Evolutionary conservation across 2,329 filamentous ascomycete genomes (phyloP), one percentile per base, ranked within the genome.

Genomic region (Colletotrichum brevisporum): DNA sequence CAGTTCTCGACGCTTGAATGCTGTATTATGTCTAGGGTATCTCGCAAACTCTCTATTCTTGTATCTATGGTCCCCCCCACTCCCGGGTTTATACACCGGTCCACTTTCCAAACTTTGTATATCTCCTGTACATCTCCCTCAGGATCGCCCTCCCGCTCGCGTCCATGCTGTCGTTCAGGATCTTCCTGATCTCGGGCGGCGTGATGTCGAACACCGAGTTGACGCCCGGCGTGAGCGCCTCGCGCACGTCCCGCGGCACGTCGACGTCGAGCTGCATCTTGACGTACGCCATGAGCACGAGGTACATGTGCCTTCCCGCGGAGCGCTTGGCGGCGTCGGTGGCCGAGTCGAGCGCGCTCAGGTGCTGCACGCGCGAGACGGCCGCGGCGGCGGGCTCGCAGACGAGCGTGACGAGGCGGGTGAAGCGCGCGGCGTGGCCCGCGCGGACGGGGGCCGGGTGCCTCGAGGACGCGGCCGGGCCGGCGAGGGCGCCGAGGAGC

Each of bases 71-170:
- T 36, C 18, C 13, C 6, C 21, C 21, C 10, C 15, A 31, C 27
- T 6, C 2, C 27, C 27, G 8, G 9, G 59, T 72, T 78, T 82
- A 89, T 26, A 89, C 83, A 41, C 88, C 88, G 59, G 80, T 88
- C 88, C 89, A 91, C 81, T 89, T 90, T 50, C 89, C 89, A 81
- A 90, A 90, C 78, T 84, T 88, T 75, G 83, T 83, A 76, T 89
- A 91, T 76, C 85, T 82, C 74, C 84, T 87, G 71, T 86, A 90
- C 82, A 91, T 81, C 68, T 86, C 85, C 72, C 83, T 83, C 76
- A 90, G 83, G 31, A 91, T 84, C 1, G 86, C 88, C 69, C 89
- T 81, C 6, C 89, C 89, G 71, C 85, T 87, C 4, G 80, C 82
- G 75, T 91, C 89, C 78, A 91, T 83, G 31, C 83, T 83, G 71